These are phyloP conservation scores for Ceratorhiza oryzae-sativae DNA, from an alignment of 1,284 basidiomycete species.

Conservation along the genomic window DNA sequence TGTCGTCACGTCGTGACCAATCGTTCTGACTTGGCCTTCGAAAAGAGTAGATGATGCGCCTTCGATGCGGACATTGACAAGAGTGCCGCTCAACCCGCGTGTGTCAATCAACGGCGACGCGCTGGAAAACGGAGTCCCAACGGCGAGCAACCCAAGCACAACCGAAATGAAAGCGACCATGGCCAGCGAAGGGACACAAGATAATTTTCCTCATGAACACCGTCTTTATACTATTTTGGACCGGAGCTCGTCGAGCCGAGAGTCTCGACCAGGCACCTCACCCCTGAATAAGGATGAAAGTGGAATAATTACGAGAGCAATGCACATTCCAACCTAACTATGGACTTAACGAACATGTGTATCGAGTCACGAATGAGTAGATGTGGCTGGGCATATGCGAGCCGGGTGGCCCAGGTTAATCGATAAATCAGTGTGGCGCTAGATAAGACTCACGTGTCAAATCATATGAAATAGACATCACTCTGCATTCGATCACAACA, in stretches of 20 bases:
- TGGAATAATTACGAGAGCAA: no score
- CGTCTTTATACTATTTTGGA: no score
- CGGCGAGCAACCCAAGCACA: no score
- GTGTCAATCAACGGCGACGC: background rate
- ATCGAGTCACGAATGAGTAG: background rate
- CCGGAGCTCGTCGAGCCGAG: no score
- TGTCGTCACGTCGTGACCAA: background rate
- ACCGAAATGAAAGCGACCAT: no score
- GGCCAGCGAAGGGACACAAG: background rate
- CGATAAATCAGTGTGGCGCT: background rate
- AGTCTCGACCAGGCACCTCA: no score
- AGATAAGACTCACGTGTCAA: slow-evolving; percentile 31
- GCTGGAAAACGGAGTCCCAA: background rate
- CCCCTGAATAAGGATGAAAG: no score
- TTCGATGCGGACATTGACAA: background rate
- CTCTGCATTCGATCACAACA: slow-evolving; percentile 22
- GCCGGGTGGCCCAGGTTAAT: background rate
- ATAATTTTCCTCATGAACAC: background rate
- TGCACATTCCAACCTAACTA: no score
- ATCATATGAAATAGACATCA: slow-evolving; percentile 7
- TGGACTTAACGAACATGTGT: no score
- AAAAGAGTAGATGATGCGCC: background rate
- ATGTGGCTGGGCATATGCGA: background rate
- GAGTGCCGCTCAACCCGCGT: background rate
- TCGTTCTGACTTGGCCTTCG: background rate